Evolutionary conservation across 331 rosid species (phyloP).

Genomic region (Acacia pycnantha): DNA sequence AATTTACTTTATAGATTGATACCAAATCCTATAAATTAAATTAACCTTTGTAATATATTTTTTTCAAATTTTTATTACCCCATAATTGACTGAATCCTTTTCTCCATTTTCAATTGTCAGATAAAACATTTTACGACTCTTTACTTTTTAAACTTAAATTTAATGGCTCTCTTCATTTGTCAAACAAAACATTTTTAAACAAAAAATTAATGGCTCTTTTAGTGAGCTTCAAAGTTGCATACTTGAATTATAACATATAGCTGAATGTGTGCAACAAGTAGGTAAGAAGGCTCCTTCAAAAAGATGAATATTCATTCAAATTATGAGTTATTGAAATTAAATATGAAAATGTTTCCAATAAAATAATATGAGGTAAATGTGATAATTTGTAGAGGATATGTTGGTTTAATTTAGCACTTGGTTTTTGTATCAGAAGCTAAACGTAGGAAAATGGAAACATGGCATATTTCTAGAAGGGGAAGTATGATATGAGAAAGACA

Average conservation of each 20-base stretch:
- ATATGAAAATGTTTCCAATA: background rate
- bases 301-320: background rate
- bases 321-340: background rate
- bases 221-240: constrained; percentile 1
- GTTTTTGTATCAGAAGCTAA: background rate
- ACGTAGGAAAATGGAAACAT: background rate
- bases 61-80: background rate
- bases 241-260: background rate
- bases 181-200: background rate
- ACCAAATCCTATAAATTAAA: background rate
- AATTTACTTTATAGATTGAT: background rate
- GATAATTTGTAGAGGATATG: background rate
- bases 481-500: background rate
- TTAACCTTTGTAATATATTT: background rate
- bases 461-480: background rate
- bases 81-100: background rate
- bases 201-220: background rate
- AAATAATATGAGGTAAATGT: background rate
- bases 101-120: background rate
- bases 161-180: background rate
- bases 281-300: background rate
- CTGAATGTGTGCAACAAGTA: background rate
- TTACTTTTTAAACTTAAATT: background rate
- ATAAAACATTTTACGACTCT: background rate
- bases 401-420: background rate